These are phyloP conservation scores for Akanthomyces uredinophilus DNA, from an alignment of 2,329 filamentous ascomycete genomes.

Conservation along the genomic window DNA sequence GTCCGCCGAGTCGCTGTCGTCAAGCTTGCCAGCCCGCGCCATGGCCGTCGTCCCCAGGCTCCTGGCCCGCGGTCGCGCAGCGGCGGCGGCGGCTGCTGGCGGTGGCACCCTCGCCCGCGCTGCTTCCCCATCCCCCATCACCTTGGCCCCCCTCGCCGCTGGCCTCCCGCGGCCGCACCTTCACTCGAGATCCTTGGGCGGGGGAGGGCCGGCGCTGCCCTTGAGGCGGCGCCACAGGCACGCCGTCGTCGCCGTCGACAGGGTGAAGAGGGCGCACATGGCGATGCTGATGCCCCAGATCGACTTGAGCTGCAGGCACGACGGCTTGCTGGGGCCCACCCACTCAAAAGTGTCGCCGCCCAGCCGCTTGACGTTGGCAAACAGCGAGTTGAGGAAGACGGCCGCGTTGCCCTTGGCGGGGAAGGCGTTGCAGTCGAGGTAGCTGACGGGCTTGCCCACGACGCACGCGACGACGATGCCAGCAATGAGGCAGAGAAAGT, in stretches of 20 bases:
- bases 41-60: slow-evolving; percentile 36
- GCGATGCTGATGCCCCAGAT: slow-evolving; percentile 83
- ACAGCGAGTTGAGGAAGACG: slow-evolving; percentile 40
- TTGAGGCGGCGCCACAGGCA: slow-evolving; percentile 60
- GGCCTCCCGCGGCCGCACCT: slow-evolving; percentile 40
- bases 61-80: slow-evolving; percentile 19
- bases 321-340: slow-evolving; percentile 49
- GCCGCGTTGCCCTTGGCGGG: slow-evolving; percentile 36
- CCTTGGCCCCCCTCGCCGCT: slow-evolving; percentile 16
- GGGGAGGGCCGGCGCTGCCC: slow-evolving; percentile 20
- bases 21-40: slow-evolving; percentile 28
- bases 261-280: slow-evolving; percentile 65
- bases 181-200: slow-evolving; percentile 48
- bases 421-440: slow-evolving; percentile 62
- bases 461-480: slow-evolving; percentile 72
- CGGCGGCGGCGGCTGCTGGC: neutral
- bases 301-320: slow-evolving; percentile 80
- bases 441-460: slow-evolving; percentile 74
- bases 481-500: slow-evolving; percentile 67
- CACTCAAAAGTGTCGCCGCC: slow-evolving; percentile 35
- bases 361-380: slow-evolving; percentile 35
- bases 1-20: slow-evolving; percentile 25
- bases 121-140: neutral
- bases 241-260: slow-evolving; percentile 53
- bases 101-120: neutral